Evolutionary conservation across 2,329 filamentous ascomycete genomes (phyloP), one percentile per base, ranked within the genome.

Genomic region (Ambrosiella cleistominuta): DNA sequence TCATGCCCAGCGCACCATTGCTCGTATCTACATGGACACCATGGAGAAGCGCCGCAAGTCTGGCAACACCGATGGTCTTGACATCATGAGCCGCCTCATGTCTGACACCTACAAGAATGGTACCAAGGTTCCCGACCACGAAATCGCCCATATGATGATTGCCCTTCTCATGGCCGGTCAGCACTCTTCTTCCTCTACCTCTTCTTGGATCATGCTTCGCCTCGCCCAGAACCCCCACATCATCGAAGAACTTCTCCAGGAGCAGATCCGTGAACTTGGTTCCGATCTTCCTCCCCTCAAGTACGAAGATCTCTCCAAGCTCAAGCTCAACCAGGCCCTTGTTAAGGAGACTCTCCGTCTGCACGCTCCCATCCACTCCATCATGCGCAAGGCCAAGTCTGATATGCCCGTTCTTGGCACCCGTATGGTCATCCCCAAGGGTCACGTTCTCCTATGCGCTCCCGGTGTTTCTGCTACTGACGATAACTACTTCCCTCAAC

Each of bases 71-170:
- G 73, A 82, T 58, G 71, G 77, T 61, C 75, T 78, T 54, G 88
- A 95, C 70, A 94, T 95, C 77, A 89, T 95, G 70, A 89, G 85
- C 81, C 88, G 93, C 66, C 73, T 95, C 63, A 93, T 94, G 88
- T 81, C 81, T 64, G 88, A 83, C 65, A 77, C 74, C 27, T 95
- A 95, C 78, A 95, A 94, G 74, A 80, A 91, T 64, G 88, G 88
- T 64, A 81, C 74, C 44, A 75, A 75, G 5, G 77, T 94, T n/a
- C 85, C 88, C 13, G 88, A 95, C 66, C 77, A 85, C 65, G 88
- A 95, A 70, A 79, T 94, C 60, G 88, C 88, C 19, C 85, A 93
- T 71, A 91, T 95, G 80, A 91, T 95, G 86, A 95, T 95, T 70
- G 88, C 88, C 5, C 78, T 95, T 19, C 80, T 95, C 62, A 94